Evolutionary conservation across 768 basidiomycete species (phyloP).

Genomic region (Kwoniella dendrophila): DNA sequence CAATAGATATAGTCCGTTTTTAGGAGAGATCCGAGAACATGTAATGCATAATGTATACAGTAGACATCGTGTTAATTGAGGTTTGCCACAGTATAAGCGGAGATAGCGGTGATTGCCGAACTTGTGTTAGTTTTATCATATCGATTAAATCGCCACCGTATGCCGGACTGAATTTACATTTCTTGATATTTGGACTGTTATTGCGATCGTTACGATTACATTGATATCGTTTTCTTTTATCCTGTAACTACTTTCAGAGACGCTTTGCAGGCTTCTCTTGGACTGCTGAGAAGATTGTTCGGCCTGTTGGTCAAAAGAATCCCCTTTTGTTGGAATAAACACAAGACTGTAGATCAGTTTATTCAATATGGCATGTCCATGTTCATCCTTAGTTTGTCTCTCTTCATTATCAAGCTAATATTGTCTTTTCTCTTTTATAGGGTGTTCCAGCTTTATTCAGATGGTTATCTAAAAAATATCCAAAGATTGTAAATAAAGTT

Average conservation of each 20-base stretch:
- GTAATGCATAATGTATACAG: constrained; percentile 8
- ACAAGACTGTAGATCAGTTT: not conserved
- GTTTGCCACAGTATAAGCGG: constrained; percentile 2
- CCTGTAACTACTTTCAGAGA: too few relatives aligned
- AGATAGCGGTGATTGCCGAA: constrained; percentile 10
- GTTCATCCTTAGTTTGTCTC: not conserved
- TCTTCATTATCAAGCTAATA: too few relatives aligned
- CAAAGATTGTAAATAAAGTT: constrained; percentile 76
- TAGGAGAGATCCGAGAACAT: not conserved
- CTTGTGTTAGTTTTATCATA: not conserved
- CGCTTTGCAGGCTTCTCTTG: too few relatives aligned
- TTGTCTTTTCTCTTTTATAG: constrained; percentile 58
- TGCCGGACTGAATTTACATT: not conserved
- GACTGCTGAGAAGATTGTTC: too few relatives aligned
- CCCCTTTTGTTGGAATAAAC: too few relatives aligned
- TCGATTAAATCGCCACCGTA: constrained; percentile 2
- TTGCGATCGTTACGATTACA: too few relatives aligned
- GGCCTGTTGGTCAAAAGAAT: too few relatives aligned
- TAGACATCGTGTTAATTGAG: constrained; percentile 1
- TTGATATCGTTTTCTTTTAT: too few relatives aligned
- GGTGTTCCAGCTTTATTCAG: constrained; percentile 98
- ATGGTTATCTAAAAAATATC: constrained; percentile 98
- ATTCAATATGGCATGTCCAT: constrained; percentile 10
- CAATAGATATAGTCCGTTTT: constrained; percentile 7
- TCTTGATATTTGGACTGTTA: too few relatives aligned